Base-by-base conservation (phyloP, 768 basidiomycete species). In the Suillus weaverae region DNA sequence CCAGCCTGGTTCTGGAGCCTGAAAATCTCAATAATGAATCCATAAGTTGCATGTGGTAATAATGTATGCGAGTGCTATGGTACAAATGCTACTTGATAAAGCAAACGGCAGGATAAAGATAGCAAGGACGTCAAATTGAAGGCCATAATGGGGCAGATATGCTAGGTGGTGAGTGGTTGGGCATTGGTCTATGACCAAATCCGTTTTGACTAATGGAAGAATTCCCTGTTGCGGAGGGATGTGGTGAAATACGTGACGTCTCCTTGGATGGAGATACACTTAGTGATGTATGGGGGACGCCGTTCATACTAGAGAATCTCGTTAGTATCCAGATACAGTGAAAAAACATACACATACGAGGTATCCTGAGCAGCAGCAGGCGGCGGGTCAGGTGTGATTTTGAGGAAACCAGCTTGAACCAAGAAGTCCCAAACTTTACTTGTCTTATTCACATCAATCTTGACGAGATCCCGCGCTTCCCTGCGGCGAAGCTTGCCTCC, bases 391-490 rank as follows among this genome's bases (percentile, higher is more conserved):
- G 83, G 79, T 1, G 84, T 86, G 64, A 92, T 90, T 70, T 87
- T 90, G 68, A 92, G 80, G 75, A 88, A 92, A 16, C 95, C 94
- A 6, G 90, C 86, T 71, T 92, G 90, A 3, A 94, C 92, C 36
- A 97, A 81, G 74, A 94, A 96, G 73, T 97, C 95, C 92, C 94
- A 97, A 38, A 95, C 92, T 46, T 91, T 83, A 76, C 89, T 90
- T 1, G 93, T 95, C 77, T 97, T 97, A 76, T 94, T 93, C 66
- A 94, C 92, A 73, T 95, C 95, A 67, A 97, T 93, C 77, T 94
- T 95, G 69, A 96, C 89, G 65, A 97, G 81, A 75, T 94, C 93
- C 60, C 92, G 85, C 13, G 95, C 94, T 75, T 97, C 95, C 61
- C 95, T 83, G 36, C 92, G 85, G 57, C 92, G 90, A 51, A 98